Base-by-base conservation (phyloP, 106 monocot species). In the Dioscorea alata region DNA sequence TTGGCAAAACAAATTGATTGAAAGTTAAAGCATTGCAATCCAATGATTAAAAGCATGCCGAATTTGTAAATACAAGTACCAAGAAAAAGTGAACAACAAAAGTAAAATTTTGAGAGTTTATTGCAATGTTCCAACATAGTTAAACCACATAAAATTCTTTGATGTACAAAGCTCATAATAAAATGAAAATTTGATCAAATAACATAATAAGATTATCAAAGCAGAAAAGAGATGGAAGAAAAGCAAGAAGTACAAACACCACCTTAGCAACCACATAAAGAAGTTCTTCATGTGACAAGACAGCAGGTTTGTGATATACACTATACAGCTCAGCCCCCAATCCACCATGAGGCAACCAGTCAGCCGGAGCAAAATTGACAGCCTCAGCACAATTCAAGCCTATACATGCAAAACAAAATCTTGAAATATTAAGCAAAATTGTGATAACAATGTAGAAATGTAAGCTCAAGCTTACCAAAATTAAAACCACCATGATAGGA, bases 351-450 rank as follows among this genome's bases (percentile, higher is more conserved):
- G 89, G 89, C 12, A 93, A 56, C 93, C 93, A 93, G 69, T 93
- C 93, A 57, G 79, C 84, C 50, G 93, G 78, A 68, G 93, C 89
- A 77, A 93, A 89, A 74, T 93, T 93, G 57, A 93, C 93, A 74
- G 93, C 93, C 74, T 93, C 93, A 32, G 93, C 93, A 77, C 93
- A 93, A 73, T 93, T 93, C 63, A 92, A 72, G 50, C 92, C 88
- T 92, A 72, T 9, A 64, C 53, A 66, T 8, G 14, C 59, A 64
- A 53, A 14, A 33, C 31, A 66, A 20, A 69, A 34, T 32, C 59
- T 76, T 54, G 35, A 75, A 23, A 23, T 59, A 58, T 74, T 21
- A 42, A 5, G 6, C 42, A 42, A 42, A 42, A 42, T 8, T 42
- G 42, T 8, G 42, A 10, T 3, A 42, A 42, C 42, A 42, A 8